Conservation (phyloP, 306 rosid genomes). For the Prinsepia uniflora region DNA sequence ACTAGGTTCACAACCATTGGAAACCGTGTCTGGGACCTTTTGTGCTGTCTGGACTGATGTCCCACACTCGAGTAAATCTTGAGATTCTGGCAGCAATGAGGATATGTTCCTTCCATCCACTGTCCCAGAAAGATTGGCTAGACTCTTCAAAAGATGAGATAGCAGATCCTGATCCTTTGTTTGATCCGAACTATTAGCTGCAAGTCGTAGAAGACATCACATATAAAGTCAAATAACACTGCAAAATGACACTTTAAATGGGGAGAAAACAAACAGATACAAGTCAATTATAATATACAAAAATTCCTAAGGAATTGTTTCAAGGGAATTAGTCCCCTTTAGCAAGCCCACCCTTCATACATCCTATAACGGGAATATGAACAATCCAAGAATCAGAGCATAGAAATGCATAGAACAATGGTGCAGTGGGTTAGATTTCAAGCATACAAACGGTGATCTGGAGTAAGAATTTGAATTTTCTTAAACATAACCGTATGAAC, state of each 20-base stretch:
- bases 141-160: constrained; percentile 55
- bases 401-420: background rate
- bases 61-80: constrained; percentile 45
- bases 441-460: background rate
- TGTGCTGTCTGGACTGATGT: constrained; percentile 29
- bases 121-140: constrained; percentile 52
- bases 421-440: background rate
- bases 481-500: background rate
- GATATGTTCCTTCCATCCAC: constrained; percentile 49
- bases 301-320: background rate
- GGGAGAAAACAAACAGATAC: background rate
- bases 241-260: constrained; percentile 2
- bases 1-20: constrained; percentile 30
- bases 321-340: background rate
- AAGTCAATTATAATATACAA: background rate
- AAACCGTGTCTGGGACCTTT: constrained; percentile 37
- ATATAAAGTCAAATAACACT: constrained; percentile 33
- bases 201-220: constrained; percentile 36
- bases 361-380: background rate
- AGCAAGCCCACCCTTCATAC: background rate
- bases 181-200: constrained; percentile 61
- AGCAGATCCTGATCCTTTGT: constrained; percentile 56
- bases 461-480: background rate
- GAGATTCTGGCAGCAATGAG: constrained; percentile 53
- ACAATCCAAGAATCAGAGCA: background rate